phyloP scores from a whole-genome alignment of 257 asterid species.

The Solanum megistacrolobum region DNA sequence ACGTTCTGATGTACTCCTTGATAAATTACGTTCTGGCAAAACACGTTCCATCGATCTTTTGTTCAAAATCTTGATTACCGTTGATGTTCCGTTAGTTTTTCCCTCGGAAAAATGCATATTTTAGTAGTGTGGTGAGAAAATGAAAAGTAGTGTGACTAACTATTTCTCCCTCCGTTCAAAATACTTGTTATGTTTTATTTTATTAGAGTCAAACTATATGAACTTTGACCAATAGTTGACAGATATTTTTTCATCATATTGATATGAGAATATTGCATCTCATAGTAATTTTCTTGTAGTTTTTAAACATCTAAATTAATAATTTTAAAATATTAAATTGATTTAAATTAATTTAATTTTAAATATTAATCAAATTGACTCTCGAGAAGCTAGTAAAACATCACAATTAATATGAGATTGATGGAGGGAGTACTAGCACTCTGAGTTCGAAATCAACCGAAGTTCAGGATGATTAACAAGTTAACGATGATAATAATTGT shows the following conservation, averaged over 20 bases:
- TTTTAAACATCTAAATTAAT: not conserved
- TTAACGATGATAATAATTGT: not conserved
- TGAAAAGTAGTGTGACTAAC: not conserved
- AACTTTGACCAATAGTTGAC: not conserved
- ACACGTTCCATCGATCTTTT: too few relatives aligned
- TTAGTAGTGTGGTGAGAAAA: not conserved
- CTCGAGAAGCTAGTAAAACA: not conserved
- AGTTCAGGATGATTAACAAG: not conserved
- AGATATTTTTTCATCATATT: not conserved
- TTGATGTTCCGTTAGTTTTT: too few relatives aligned
- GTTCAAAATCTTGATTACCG: too few relatives aligned
- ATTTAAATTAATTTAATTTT: not conserved
- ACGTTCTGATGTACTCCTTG: too few relatives aligned
- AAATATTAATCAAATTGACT: not conserved
- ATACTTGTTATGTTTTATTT: not conserved
- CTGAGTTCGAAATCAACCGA: not conserved
- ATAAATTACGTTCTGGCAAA: too few relatives aligned
- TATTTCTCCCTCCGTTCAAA: not conserved
- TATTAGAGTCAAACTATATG: accelerated
- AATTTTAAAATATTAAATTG: not conserved
- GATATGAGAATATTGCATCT: not conserved
- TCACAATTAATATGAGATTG: not conserved
- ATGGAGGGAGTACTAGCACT: not conserved
- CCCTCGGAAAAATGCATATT: too few relatives aligned
- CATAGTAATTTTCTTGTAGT: not conserved